phyloP scores from a whole-genome alignment of 2,329 filamentous ascomycete species.

The Fusarium secorum region DNA sequence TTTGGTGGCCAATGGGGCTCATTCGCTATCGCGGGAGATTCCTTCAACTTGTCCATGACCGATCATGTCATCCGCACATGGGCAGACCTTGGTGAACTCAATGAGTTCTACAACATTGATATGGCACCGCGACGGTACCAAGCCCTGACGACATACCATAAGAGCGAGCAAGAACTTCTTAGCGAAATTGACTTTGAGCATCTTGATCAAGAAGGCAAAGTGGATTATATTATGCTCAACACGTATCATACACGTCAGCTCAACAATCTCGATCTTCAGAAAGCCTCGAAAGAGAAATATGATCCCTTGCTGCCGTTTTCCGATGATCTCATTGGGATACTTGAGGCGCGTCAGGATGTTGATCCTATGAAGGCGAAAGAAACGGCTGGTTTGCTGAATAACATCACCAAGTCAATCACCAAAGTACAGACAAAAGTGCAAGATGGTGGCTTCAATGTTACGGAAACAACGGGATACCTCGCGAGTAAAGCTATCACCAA shows the following conservation, averaged over 20 bases:
- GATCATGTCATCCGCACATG: slow-evolving; percentile 27
- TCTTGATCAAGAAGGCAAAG: slow-evolving; percentile 25
- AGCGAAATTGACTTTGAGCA: slow-evolving; percentile 10
- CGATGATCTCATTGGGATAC: slow-evolving; percentile 5
- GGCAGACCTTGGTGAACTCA: slow-evolving; percentile 18
- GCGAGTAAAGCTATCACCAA: slow-evolving; percentile 10
- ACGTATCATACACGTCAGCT: slow-evolving; percentile 21
- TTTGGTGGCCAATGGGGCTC: not conserved
- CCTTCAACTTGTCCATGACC: slow-evolving; percentile 18
- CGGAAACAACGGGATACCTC: slow-evolving; percentile 19
- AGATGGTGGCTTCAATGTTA: slow-evolving; percentile 14
- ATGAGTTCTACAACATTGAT: slow-evolving; percentile 22
- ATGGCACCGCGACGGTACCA: slow-evolving; percentile 7
- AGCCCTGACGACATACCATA: slow-evolving; percentile 10
- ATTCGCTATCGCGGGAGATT: not conserved
- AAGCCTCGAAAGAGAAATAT: not conserved
- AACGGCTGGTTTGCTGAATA: slow-evolving; percentile 5
- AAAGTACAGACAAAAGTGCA: slow-evolving; percentile 14
- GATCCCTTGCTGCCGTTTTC: not conserved
- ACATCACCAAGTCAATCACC: slow-evolving; percentile 18
- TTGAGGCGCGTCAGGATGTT: slow-evolving; percentile 26
- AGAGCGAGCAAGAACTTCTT: slow-evolving; percentile 9
- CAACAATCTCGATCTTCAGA: slow-evolving; percentile 20
- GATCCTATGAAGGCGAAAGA: slow-evolving; percentile 26
- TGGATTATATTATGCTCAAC: slow-evolving; percentile 28